A percentile compares a stretch with the other conserved stretches of the same genome.
Conservation (phyloP, 805 yeast genomes). For the Cyberlindnera americana region DNA sequence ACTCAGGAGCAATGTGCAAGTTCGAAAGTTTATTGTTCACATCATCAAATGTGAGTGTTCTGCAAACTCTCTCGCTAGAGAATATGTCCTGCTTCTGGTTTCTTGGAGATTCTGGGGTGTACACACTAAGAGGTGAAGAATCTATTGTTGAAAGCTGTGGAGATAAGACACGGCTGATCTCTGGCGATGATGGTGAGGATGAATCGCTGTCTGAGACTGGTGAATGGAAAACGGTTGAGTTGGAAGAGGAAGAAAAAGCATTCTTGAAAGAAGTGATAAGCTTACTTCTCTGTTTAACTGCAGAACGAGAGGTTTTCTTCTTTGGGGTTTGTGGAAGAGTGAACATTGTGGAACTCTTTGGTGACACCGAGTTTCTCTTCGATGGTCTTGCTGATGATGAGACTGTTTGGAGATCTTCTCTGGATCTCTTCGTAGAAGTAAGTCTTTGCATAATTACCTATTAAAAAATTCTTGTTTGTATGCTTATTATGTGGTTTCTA, state of each 20-base stretch:
- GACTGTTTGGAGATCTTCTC: constrained; percentile 14
- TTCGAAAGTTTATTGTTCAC: constrained; percentile 13
- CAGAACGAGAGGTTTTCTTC: constrained; percentile 9
- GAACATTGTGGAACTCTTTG: constrained; percentile 8
- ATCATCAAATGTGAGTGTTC: constrained; percentile 9
- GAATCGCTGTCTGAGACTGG: constrained; percentile 18
- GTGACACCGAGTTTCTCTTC: constrained; percentile 19
- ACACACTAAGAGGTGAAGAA: constrained; percentile 6
- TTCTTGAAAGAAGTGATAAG: constrained; percentile 25
- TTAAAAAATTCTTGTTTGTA: not conserved
- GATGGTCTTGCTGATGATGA: constrained; percentile 15
- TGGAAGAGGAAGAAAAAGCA: constrained; percentile 15
- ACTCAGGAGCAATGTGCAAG: constrained; percentile 5
- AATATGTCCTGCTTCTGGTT: too few species aligned
- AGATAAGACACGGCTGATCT: not conserved
- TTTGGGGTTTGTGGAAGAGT: constrained; percentile 20
- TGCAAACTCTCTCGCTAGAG: constrained; percentile 3
- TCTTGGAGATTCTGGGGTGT: constrained; percentile 5
- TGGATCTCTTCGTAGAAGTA: constrained; percentile 22
- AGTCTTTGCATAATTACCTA: constrained; percentile 8
- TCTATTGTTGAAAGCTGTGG: constrained; percentile 5
- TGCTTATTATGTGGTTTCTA: not conserved
- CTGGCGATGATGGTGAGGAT: constrained; percentile 10
- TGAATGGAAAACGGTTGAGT: constrained; percentile 6
- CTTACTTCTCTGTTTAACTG: constrained; percentile 13